phyloP scores from a whole-genome alignment of 495 filamentous ascomycete genomes.

The Penicillium subrubescens region DNA sequence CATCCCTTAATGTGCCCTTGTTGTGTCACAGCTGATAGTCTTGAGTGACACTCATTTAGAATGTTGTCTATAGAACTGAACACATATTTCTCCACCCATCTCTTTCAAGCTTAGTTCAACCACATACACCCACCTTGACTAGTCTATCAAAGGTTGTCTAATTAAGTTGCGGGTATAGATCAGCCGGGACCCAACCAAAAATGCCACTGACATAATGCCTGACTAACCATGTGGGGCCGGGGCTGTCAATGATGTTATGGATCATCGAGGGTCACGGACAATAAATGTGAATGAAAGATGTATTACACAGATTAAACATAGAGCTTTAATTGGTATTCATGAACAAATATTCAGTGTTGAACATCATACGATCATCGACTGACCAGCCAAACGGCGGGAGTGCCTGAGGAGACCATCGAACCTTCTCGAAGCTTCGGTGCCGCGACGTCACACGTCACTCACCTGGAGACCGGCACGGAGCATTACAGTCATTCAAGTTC shows the following conservation, averaged over 20 bases:
- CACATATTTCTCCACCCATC: neutral
- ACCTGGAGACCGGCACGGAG: neutral
- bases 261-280: slow-evolving; percentile 2
- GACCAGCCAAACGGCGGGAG: neutral
- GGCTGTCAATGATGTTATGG: slow-evolving; percentile 18
- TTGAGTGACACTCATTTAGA: neutral
- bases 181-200: neutral
- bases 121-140: neutral
- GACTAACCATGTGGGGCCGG: slow-evolving; percentile 9
- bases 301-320: too few species aligned
- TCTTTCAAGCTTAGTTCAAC: neutral
- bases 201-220: slow-evolving; percentile 13
- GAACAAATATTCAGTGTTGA: neutral
- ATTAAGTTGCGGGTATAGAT: neutral
- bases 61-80: neutral
- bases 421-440: slow-evolving; percentile 42
- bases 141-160: neutral
- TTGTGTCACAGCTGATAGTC: neutral
- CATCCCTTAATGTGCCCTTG: neutral
- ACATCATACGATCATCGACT: neutral
- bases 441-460: slow-evolving; percentile 40
- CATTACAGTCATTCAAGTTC: slow-evolving; percentile 4
- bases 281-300: neutral
- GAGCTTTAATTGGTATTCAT: too few species aligned
- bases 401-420: slow-evolving; percentile 23